A percentile compares a stretch with the other conserved stretches of the same genome.
Evolutionary conservation across 2,329 filamentous ascomycete genomes (phyloP).

Genomic region (Orbilia quercus): DNA sequence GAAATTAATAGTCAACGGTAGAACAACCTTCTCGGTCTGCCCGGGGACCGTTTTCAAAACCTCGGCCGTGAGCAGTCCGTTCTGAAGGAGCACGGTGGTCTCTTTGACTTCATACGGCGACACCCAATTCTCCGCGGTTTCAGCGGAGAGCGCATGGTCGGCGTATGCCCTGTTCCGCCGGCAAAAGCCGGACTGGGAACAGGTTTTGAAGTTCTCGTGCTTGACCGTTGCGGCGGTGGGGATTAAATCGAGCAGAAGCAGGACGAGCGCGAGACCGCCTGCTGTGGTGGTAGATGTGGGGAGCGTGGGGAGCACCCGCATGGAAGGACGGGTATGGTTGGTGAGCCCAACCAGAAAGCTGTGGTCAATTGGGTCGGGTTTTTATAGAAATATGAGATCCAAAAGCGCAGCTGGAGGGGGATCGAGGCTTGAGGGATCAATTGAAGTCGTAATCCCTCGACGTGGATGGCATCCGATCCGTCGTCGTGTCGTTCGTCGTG

Average conservation of each 20-base stretch:
- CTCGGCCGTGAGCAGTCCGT: slow-evolving; percentile 81
- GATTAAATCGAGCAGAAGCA: slow-evolving; percentile 57
- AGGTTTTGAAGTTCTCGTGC: slow-evolving; percentile 97
- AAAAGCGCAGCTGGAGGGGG: slow-evolving; percentile 44
- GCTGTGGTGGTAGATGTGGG: slow-evolving; percentile 27
- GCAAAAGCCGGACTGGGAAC: slow-evolving; percentile 95
- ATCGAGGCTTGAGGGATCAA: background rate
- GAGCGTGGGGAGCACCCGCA: slow-evolving; percentile 37
- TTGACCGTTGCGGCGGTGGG: slow-evolving; percentile 78
- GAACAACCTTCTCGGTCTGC: slow-evolving; percentile 75
- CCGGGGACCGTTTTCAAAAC: slow-evolving; percentile 80
- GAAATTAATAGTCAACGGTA: slow-evolving; percentile 88
- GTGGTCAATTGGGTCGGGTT: slow-evolving; percentile 18
- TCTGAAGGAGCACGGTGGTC: slow-evolving; percentile 77
- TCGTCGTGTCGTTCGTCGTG: slow-evolving; percentile 8
- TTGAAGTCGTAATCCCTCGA: slow-evolving; percentile 23
- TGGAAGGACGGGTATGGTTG: slow-evolving; percentile 26
- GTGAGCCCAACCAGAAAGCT: slow-evolving; percentile 51
- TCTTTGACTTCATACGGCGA: slow-evolving; percentile 83
- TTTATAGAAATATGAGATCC: slow-evolving; percentile 12
- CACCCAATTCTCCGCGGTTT: slow-evolving; percentile 73
- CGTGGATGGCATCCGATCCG: background rate
- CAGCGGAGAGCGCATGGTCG: slow-evolving; percentile 74
- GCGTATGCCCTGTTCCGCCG: slow-evolving; percentile 92
- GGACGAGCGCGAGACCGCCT: slow-evolving; percentile 47